Evolutionary conservation across 495 filamentous ascomycete genomes (phyloP).

Genomic region (Aspergillus heteromorphus): DNA sequence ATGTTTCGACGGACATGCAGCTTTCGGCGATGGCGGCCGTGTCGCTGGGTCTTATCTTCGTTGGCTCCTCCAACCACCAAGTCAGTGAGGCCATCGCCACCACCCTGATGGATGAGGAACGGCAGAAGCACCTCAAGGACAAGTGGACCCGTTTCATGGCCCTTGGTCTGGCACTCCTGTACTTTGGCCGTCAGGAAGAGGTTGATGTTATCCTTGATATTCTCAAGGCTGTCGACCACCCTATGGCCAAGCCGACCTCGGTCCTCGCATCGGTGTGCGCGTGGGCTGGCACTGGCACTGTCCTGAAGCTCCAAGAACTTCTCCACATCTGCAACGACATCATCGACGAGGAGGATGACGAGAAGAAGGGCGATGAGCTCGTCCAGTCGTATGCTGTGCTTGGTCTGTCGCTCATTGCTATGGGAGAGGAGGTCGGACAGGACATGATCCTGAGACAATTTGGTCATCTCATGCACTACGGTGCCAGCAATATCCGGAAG

Average conservation of each 20-base stretch:
- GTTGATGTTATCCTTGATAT: conserved; percentile 94
- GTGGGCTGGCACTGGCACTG: conserved; percentile 94
- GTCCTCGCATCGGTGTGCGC: conserved; percentile 94
- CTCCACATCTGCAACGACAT: conserved; percentile 97
- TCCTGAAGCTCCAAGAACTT: conserved; percentile 92
- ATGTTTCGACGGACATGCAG: conserved; percentile 82
- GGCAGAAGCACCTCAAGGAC: conserved; percentile 80
- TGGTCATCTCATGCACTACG: conserved; percentile 98
- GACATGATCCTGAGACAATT: conserved; percentile 98
- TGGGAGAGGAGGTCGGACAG: conserved; percentile 97
- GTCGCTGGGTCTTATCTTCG: conserved; percentile 82
- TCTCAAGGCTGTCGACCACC: conserved; percentile 90
- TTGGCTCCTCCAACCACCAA: conserved; percentile 84
- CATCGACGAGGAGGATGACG: conserved; percentile 89
- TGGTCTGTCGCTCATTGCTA: conserved; percentile 87
- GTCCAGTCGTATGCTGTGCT: conserved; percentile 94
- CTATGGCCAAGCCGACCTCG: conserved; percentile 84
- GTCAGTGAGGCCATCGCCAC: conserved; percentile 84
- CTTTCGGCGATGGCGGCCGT: conserved; percentile 94
- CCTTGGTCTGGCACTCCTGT: conserved; percentile 87
- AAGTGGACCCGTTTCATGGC: conserved; percentile 98
- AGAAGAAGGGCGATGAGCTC: conserved; percentile 88
- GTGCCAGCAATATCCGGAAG: conserved; percentile 91
- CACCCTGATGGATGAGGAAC: conserved; percentile 86
- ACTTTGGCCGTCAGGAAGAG: conserved; percentile 94